These are phyloP conservation scores for Sungouiella blattae DNA, from an alignment of 805 yeast genomes.

Conservation along the genomic window DNA sequence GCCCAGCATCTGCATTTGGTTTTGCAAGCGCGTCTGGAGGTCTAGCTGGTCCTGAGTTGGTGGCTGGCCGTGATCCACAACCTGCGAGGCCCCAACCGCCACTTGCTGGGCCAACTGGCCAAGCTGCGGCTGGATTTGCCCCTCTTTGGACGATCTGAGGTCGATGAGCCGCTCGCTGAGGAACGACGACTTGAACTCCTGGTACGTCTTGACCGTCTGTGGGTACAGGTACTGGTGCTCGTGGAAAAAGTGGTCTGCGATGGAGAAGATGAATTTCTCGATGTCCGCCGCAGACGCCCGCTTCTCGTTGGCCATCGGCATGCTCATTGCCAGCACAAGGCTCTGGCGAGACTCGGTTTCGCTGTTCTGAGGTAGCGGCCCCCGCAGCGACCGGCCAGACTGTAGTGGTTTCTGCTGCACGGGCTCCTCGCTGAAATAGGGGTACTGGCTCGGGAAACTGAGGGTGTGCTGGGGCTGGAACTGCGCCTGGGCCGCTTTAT, in stretches of 20 bases:
- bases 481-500: background rate
- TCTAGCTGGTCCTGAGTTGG: too few relatives aligned
- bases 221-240: constrained; percentile 41
- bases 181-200: constrained; percentile 41
- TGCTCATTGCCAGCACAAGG: too few relatives aligned
- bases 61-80: background rate
- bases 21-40: too few relatives aligned
- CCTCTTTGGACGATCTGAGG: constrained; percentile 7
- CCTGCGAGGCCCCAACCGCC: background rate
- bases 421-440: constrained; percentile 4
- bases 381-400: too few relatives aligned
- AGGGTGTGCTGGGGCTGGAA: constrained; percentile 9
- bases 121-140: background rate
- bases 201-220: constrained; percentile 40
- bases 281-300: constrained; percentile 22
- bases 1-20: background rate
- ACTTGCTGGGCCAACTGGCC: too few relatives aligned
- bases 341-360: too few relatives aligned
- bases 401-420: too few relatives aligned
- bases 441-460: constrained; percentile 7
- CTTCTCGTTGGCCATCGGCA: constrained; percentile 4
- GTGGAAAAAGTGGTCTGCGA: constrained; percentile 41
- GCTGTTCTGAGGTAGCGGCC: too few relatives aligned
- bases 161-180: constrained; percentile 39
- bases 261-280: constrained; percentile 37